phyloP scores from a whole-genome alignment of 73 alveolate species.

The Tetrahymena elliotti region DNA sequence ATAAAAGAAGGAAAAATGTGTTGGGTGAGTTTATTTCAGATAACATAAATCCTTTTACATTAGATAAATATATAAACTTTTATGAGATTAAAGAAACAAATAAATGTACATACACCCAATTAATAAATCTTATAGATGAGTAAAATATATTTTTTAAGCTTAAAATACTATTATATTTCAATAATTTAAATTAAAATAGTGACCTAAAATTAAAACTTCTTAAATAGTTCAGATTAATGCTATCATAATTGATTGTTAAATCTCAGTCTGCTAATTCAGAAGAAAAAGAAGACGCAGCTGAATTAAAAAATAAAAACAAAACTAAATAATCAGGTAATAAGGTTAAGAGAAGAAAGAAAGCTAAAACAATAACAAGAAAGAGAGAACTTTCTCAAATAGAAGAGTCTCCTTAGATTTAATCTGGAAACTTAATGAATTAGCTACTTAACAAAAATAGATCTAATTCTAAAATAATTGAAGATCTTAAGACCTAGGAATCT shows the following conservation, averaged over 20 bases:
- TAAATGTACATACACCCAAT: not conserved
- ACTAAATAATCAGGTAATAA: not conserved
- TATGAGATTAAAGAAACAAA: not conserved
- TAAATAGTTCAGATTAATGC: not conserved
- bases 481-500: not conserved
- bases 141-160: not conserved
- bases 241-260: not conserved
- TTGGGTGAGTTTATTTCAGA: not conserved
- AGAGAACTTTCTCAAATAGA: not conserved
- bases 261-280: not conserved
- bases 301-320: not conserved
- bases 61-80: not conserved
- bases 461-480: not conserved
- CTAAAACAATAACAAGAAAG: not conserved
- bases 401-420: not conserved
- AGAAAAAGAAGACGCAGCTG: not conserved
- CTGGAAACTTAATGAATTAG: not conserved
- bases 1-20: not conserved
- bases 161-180: too few relatives aligned
- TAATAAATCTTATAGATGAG: not conserved
- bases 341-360: not conserved
- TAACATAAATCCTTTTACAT: not conserved
- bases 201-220: not conserved
- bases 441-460: not conserved
- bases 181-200: not conserved